Evolutionary conservation across 2,329 filamentous ascomycete genomes (phyloP).

Genomic region (Verticillium nonalfalfae): DNA sequence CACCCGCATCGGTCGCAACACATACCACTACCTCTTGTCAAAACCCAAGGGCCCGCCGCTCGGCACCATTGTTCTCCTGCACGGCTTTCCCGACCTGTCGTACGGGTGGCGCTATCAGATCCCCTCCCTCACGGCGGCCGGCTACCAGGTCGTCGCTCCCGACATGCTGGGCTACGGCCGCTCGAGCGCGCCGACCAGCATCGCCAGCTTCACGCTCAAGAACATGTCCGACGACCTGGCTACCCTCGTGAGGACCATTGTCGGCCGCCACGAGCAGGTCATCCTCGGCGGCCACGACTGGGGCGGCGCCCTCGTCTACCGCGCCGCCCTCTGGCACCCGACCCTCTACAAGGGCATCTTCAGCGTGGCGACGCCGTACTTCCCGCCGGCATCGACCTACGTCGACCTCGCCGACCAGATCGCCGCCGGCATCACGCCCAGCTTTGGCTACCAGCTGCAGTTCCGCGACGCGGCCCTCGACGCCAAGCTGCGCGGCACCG

Average conservation of each 20-base stretch:
- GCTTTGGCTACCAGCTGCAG: conserved; percentile 72
- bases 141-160: conserved; percentile 65
- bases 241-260: conserved; percentile 50
- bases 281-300: conserved; percentile 82
- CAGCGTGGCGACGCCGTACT: conserved; percentile 66
- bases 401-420: conserved; percentile 50
- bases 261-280: conserved; percentile 35
- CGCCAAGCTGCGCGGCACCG: conserved; percentile 32
- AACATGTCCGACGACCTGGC: conserved; percentile 66
- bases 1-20: conserved; percentile 37
- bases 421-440: conserved; percentile 40
- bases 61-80: conserved; percentile 40
- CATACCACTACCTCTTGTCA: conserved; percentile 35
- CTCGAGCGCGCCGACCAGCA: conserved; percentile 53
- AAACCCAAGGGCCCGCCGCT: conserved; percentile 28
- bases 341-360: conserved; percentile 63
- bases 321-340: conserved; percentile 62
- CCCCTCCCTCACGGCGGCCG: conserved; percentile 57
- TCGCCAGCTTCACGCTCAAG: conserved; percentile 43
- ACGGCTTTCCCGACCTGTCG: conserved; percentile 69
- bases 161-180: conserved; percentile 75
- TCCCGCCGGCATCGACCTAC: conserved; percentile 41
- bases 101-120: conserved; percentile 79
- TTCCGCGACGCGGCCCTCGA: conserved; percentile 59
- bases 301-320: conserved; percentile 68